Base-by-base conservation (phyloP, 441 rosid genomes). In the Geranium incanum region DNA sequence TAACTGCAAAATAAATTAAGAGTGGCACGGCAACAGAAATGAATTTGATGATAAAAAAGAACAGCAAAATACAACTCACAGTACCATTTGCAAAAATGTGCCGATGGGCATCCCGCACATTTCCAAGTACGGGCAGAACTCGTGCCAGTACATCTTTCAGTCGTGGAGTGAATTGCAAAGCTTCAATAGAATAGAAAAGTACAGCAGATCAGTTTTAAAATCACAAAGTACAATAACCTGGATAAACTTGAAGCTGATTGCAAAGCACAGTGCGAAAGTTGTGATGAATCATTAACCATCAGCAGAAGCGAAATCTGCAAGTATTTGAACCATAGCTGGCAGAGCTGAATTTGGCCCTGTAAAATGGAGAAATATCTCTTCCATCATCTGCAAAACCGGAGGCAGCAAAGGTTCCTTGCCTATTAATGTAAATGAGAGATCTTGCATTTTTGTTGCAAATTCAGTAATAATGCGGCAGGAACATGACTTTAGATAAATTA, bases 41-140 rank as follows among this genome's bases (percentile, higher is more conserved):
- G 15, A 52, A 18, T 37, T 19, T 66, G 67, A 71, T 36, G 62
- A 45, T 19, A 66, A 2, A 37, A 19, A 15, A 9, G 23, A 39
- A n/a, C n/a, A 75, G 74, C 55, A 70, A 70, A 62, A 43, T 21
- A 8, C 66, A 59, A 69, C 48, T 68, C 9, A 77, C 55, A 70
- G 74, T 85, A 95, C 99, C 99, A 80, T 89, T 89, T 72, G 99
- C 97, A 87, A 92, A 92, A 79, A 95, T 89, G 64, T 97, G 90
- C 73, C 96, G 85, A 72, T 92, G 89, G 72, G 78, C 74, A 83
- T 95, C 99, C 73, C 96, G 86, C 72, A 92, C 91, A 83, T 86
- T 95, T 72, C 99, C 97, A 78, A 95, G 95, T 74, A 90, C 81
- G 72, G 99, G 99, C 72, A 82, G 78, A 77, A 95, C 88, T 76